Evolutionary conservation across 768 basidiomycete genomes (phyloP).

Genomic region (Mycena maculata): DNA sequence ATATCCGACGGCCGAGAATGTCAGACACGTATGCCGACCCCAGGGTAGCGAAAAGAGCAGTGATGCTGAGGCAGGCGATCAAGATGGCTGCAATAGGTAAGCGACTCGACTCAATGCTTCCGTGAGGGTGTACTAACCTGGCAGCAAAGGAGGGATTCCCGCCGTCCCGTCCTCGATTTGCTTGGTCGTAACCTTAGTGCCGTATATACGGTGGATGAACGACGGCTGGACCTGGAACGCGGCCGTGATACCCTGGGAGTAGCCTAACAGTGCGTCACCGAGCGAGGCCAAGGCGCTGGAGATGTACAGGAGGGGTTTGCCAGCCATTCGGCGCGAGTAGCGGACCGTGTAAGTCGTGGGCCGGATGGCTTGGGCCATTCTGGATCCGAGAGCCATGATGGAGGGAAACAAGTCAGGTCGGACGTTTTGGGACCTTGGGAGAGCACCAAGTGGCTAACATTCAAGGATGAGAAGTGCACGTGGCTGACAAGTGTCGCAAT

Average conservation of each 20-base stretch:
- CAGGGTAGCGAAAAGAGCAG: conserved; percentile 59
- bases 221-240: conserved; percentile 64
- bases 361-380: conserved; percentile 19
- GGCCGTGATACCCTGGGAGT: conserved; percentile 65
- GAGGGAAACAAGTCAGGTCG: no score
- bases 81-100: conserved; percentile 53
- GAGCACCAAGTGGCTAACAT: no score
- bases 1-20: conserved; percentile 59
- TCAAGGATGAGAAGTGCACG: no score
- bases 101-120: background rate
- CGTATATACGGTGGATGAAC: conserved; percentile 63
- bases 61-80: conserved; percentile 61
- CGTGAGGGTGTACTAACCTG: conserved; percentile 50
- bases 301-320: conserved; percentile 60
- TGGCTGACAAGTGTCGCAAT: no score
- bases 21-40: conserved; percentile 62
- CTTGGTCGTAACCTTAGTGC: conserved; percentile 54
- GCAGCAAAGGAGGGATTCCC: conserved; percentile 58
- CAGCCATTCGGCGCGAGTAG: conserved; percentile 66
- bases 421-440: no score
- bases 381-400: conserved; percentile 7
- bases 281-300: conserved; percentile 66
- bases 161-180: conserved; percentile 57
- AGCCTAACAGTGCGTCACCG: conserved; percentile 68
- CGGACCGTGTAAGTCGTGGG: conserved; percentile 52